Base-by-base conservation (phyloP, 2,329 filamentous ascomycete species). In the Trichophaea hybrida region DNA sequence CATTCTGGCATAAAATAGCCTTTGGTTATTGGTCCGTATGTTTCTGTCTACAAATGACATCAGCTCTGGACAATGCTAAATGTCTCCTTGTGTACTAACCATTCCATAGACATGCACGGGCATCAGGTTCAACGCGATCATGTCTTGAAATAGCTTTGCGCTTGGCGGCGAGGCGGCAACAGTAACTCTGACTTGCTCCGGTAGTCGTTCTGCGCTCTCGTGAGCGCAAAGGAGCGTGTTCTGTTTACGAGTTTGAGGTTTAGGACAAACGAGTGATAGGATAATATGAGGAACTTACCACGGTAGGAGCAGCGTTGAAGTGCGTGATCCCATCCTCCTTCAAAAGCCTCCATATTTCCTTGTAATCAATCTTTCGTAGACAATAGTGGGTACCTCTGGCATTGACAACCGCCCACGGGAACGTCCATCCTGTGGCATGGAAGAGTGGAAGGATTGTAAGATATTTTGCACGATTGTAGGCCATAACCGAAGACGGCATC, bases 351-450 rank as follows among this genome's bases (percentile, higher is more conserved):
- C 93, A 98, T 61, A 98, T 94, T 60, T 91, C 77, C 0, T 87
- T 82, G 70, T 98, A 98, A 73, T 97, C 89, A 65, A 98, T 88
- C 75, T 95, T 97, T 59, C 93, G 81, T 15, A 98, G 76, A 69
- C 90, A 96, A 71, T 95, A 89, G 72, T 97, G 89, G 2, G 91
- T 94, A n/a, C 91, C 93, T 62, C 93, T 79, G 4, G 93, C 89
- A 1, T 89, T 88, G 8, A 88, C 94, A n/a, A 96, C 80, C 1
- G 90, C 80, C 93, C 90, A 95, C 0, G 88, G 88, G 49, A 64
- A 64, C 38, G 61, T 64, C 62, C 62, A n/a, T 79, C 82, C 54
- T 82, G 59, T 75, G 35, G 82, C 81, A 67, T 85, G 82, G 67
- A 85, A 85, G 73, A 78, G 78, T 31, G 32, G 65, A 4, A 66